Percentiles rank a stretch among this genome's conserved stretches.
Conservation (phyloP, 139 green algal genomes). For the Coelastrella sp. region DNA sequence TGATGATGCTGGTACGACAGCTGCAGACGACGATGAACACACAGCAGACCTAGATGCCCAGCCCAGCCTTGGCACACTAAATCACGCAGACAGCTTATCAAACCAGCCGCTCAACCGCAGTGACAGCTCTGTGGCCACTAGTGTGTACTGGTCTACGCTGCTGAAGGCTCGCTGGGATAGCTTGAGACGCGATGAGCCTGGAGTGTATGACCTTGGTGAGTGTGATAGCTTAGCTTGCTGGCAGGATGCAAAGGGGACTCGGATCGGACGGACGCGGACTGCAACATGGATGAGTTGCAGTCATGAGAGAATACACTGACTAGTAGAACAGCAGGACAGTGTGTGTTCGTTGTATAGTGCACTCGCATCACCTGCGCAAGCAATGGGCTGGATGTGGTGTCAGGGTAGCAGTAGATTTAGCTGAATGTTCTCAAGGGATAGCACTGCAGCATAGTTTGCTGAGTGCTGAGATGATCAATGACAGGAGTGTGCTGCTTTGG, state of each 20-base stretch:
- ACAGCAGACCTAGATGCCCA: neutral
- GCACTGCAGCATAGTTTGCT: no score
- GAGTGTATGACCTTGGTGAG: neutral
- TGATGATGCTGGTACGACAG: conserved; percentile 48
- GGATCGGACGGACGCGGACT: no score
- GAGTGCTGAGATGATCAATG: no score
- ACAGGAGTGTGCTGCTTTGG: no score
- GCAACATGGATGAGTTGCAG: no score
- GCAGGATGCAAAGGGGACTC: no score
- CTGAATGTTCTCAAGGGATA: no score
- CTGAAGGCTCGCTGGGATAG: conserved; percentile 67
- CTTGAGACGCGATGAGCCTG: conserved; percentile 69
- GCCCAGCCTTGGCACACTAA: neutral
- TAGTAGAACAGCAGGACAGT: no score
- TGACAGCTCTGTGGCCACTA: conserved; percentile 50
- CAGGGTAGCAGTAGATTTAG: no score
- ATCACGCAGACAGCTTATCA: neutral
- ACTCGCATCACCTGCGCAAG: neutral
- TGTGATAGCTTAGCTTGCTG: no score
- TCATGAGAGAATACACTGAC: no score
- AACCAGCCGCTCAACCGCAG: conserved; percentile 18
- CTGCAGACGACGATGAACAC: conserved; percentile 53
- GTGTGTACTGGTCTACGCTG: conserved; percentile 74
- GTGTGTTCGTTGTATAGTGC: no score
- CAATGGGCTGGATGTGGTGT: neutral